Evolutionary conservation across 176 grass and related monocot genomes (phyloP).

Genomic region (Saccharum officinarum): DNA sequence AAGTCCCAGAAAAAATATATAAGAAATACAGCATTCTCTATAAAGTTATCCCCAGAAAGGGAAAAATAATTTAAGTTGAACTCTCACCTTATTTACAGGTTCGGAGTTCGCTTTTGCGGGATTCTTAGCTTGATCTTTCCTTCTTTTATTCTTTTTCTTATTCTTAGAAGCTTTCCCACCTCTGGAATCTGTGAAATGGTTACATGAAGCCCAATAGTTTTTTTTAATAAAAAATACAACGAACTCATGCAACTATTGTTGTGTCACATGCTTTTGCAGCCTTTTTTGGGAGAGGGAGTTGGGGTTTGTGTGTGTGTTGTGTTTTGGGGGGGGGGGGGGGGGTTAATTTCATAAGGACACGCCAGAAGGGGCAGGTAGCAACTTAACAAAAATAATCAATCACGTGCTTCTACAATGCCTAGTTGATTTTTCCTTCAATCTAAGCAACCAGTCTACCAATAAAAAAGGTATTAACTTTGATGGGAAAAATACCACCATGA

Average conservation of each 20-base stretch:
- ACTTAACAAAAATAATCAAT: constrained; percentile 17
- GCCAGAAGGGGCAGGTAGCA: background rate
- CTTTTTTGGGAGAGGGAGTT: background rate
- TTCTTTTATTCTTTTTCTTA: constrained; percentile 96
- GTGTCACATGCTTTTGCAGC: constrained; percentile 3
- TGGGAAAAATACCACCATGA: background rate
- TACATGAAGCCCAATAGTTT: constrained; percentile 21
- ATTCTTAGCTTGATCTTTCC: constrained; percentile 76
- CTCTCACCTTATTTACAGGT: constrained; percentile 59
- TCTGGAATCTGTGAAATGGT: constrained; percentile 66
- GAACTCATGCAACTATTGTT: background rate
- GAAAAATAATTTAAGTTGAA: constrained; percentile 1
- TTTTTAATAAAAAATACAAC: background rate
- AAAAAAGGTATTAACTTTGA: background rate
- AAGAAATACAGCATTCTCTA: constrained; percentile 27
- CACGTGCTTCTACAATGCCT: background rate
- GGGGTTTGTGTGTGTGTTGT: background rate
- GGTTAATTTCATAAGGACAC: too few species aligned
- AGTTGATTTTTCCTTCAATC: background rate
- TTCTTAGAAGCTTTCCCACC: constrained; percentile 70
- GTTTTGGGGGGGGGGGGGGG: too few species aligned
- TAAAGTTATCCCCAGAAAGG: background rate
- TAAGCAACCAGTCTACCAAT: background rate
- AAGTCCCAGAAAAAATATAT: constrained; percentile 29
- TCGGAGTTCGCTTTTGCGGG: constrained; percentile 44